Conservation (phyloP, 257 asterid species). For the Solanum lycopersicoides region DNA sequence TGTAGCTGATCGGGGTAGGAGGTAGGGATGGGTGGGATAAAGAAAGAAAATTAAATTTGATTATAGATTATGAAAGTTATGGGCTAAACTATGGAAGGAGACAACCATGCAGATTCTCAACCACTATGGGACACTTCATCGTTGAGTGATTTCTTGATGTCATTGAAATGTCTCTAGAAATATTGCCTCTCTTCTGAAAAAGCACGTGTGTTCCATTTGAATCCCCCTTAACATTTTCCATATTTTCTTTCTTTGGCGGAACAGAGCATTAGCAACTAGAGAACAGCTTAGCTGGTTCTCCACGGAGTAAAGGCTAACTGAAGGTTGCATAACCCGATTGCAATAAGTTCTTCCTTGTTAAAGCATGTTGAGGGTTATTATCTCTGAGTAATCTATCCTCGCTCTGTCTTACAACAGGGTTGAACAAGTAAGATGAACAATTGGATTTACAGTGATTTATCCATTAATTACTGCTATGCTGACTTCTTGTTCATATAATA, state of each 20-base stretch:
- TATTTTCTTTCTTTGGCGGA: neutral
- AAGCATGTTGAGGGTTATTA: neutral
- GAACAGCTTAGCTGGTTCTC: conserved; percentile 3
- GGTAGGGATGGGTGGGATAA: neutral
- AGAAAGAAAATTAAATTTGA: neutral
- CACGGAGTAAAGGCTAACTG: neutral
- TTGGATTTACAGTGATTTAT: neutral
- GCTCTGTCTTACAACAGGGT: neutral
- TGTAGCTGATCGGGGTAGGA: neutral
- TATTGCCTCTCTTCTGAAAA: neutral
- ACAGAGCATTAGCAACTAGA: conserved; percentile 7
- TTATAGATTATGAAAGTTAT: neutral
- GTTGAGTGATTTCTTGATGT: neutral
- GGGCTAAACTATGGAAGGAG: neutral
- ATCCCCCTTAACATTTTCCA: neutral
- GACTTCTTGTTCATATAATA: neutral
- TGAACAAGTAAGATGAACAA: neutral
- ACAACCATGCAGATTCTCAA: neutral
- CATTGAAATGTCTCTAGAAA: neutral
- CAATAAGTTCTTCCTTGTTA: neutral
- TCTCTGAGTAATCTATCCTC: neutral
- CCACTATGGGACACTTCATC: neutral
- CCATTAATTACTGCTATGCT: neutral
- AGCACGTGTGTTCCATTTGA: neutral
- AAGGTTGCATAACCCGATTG: neutral